phyloP scores from a whole-genome alignment of 2,329 filamentous ascomycete genomes.

The Colletotrichum orbiculare region DNA sequence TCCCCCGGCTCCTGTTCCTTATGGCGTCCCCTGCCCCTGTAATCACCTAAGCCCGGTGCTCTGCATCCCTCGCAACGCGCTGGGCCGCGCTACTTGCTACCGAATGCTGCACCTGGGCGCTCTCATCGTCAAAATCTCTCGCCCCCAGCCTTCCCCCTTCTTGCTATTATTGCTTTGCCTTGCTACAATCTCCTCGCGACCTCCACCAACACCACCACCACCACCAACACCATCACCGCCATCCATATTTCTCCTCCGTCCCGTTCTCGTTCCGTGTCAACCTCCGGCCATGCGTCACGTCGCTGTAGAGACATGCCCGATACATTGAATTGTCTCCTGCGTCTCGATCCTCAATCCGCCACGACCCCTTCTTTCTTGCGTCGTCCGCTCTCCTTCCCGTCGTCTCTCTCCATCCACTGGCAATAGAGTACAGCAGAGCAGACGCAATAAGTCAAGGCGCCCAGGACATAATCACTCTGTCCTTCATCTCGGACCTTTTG shows the following conservation, averaged over 20 bases:
- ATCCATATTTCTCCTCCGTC: background rate
- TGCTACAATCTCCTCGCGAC: too few relatives aligned
- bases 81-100: background rate
- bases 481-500: background rate
- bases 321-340: constrained; percentile 38
- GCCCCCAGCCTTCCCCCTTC: constrained; percentile 13
- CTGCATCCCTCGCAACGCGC: constrained; percentile 16
- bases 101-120: background rate
- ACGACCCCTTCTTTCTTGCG: constrained; percentile 39
- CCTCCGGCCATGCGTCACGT: constrained; percentile 22
- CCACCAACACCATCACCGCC: constrained; percentile 4
- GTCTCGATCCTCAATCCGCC: constrained; percentile 44
- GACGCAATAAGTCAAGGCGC: too few relatives aligned
- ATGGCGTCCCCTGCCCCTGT: constrained; percentile 15
- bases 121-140: constrained; percentile 34
- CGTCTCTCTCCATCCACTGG: constrained; percentile 7
- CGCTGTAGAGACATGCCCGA: constrained; percentile 32
- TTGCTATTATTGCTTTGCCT: background rate
- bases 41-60: background rate
- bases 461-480: background rate
- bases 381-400: background rate
- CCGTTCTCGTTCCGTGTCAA: background rate
- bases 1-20: constrained; percentile 25
- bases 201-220: constrained; percentile 3
- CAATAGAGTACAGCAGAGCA: background rate